Evolutionary conservation across 2,329 filamentous ascomycete species (phyloP).

Genomic region (Colletotrichum karsti): DNA sequence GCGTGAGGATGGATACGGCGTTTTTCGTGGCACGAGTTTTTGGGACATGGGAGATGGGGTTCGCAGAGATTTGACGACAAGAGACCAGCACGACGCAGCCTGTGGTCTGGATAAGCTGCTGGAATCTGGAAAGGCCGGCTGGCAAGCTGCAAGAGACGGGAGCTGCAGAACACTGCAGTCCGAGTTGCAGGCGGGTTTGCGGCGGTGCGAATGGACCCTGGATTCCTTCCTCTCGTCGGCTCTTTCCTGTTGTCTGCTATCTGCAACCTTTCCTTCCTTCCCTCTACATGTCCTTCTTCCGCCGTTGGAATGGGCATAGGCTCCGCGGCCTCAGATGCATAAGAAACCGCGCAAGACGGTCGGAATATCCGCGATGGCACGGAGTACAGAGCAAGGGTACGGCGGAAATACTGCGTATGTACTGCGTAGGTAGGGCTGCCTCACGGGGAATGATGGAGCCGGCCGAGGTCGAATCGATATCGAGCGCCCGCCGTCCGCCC

Average conservation of each 20-base stretch:
- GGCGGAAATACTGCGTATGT: not conserved
- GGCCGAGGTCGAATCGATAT: constrained; percentile 6
- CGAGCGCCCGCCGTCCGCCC: not conserved
- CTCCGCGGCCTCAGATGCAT: not conserved
- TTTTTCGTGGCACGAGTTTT: not conserved
- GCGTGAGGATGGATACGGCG: not conserved
- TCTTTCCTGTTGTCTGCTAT: too few relatives aligned
- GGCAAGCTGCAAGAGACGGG: constrained; percentile 3
- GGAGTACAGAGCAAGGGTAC: not conserved
- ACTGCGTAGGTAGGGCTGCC: too few relatives aligned
- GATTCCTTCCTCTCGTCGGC: not conserved
- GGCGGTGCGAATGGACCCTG: constrained; percentile 25
- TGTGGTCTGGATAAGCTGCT: not conserved
- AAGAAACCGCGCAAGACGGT: not conserved
- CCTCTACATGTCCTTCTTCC: not conserved
- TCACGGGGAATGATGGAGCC: not conserved
- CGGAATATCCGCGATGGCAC: not conserved
- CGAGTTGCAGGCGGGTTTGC: constrained; percentile 18
- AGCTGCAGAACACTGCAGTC: not conserved
- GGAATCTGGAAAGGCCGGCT: not conserved
- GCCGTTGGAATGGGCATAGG: not conserved
- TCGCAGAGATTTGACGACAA: not conserved
- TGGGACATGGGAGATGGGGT: not conserved
- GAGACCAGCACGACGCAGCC: too few relatives aligned
- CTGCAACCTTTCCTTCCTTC: not conserved